Base-by-base conservation (phyloP, 257 asterid genomes). In the Nicotiana otophora region DNA sequence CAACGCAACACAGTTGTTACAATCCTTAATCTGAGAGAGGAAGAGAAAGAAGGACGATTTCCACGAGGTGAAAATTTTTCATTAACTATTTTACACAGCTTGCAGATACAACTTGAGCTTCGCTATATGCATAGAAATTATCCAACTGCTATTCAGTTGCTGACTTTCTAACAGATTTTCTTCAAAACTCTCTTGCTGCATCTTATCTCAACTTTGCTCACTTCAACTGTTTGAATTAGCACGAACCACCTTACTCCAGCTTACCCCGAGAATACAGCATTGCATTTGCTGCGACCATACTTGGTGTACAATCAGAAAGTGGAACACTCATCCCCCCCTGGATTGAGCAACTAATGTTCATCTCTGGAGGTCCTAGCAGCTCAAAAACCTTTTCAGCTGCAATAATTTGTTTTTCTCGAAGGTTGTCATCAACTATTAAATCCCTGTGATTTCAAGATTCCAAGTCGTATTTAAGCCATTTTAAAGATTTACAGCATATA, bases 211-310 rank as follows among this genome's bases (percentile, higher is more conserved):
- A 58, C n/a, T 19, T 58, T 58, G 69, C 66, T 33, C n/a, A 36
- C 42, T 7, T 10, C 16, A 46, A 26, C 28, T 0, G 20, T 11
- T 23, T 55, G 28, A 42, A 65, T 66, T 65, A 28, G 42, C 74
- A 83, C 74, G 70, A 48, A 74, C 5, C 2, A 7, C 28, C 23
- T 51, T 51, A 48, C 26, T 15, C 80, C 80, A 48, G 26, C 63
- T 74, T 55, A 81, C 86, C 81, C 86, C 70, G 77, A 76, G 89
- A 89, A 80, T 85, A 81, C 72, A 94, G 69, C 42, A 94, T 90
- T 11, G 89, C 84, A 58, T 93, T 84, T 81, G 99, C 98, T 72
- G 99, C 99, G 17, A 89, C 82, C 92, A 90, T 86, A 84, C 98
- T 94, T 26, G 98, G 97, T 33, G 88, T 81, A 75, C 58, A 76